phyloP scores from a whole-genome alignment of 306 rosid species.

The Prosopis cineraria region DNA sequence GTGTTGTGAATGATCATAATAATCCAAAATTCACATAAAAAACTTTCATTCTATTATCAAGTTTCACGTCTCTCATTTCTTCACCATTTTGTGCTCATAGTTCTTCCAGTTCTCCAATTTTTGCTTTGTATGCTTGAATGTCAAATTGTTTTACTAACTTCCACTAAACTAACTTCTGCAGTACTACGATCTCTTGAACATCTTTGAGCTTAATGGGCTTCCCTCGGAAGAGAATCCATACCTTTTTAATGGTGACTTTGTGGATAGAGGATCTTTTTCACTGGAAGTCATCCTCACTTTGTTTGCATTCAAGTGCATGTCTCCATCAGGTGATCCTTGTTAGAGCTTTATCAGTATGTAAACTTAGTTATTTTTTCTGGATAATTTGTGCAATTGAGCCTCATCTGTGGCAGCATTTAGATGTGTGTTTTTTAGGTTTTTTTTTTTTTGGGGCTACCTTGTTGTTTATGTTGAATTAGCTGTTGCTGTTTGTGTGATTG shows the following conservation, averaged over 20 bases:
- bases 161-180: slow-evolving; percentile 45
- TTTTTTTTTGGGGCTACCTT: neutral
- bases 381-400: neutral
- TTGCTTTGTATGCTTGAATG: neutral
- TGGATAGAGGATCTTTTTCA: slow-evolving; percentile 98
- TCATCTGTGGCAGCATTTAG: neutral
- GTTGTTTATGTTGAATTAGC: neutral
- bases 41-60: neutral
- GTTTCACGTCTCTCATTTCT: neutral
- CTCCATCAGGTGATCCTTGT: slow-evolving; percentile 77
- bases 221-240: slow-evolving; percentile 99
- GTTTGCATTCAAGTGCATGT: slow-evolving; percentile 98
- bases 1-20: neutral
- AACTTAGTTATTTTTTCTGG: slow-evolving; percentile 13
- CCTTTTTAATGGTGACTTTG: slow-evolving; percentile 97
- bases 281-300: slow-evolving; percentile 95
- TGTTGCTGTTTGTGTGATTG: neutral
- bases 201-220: slow-evolving; percentile 98
- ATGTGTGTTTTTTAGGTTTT: neutral
- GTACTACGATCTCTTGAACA: slow-evolving; percentile 93
- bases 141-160: neutral
- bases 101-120: neutral
- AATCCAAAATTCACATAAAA: neutral
- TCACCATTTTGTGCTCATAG: neutral
- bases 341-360: slow-evolving; percentile 12